A percentile compares a stretch with the other conserved stretches of the same genome.
Conservation (phyloP, 306 rosid genomes). For the Hippophae tibetana region DNA sequence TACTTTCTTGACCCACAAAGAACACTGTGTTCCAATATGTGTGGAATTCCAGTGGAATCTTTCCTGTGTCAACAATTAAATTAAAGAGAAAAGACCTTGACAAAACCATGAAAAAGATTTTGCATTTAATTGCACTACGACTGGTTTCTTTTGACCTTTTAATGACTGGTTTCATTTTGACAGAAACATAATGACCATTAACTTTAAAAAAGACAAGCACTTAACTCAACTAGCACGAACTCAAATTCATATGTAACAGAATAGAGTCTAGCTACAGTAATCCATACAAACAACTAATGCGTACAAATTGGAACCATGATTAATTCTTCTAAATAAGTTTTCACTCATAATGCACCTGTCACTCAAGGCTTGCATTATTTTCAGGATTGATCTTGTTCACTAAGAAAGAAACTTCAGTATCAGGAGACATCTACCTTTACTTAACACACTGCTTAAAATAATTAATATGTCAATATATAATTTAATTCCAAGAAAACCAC, state of each 20-base stretch:
- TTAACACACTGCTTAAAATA: background rate
- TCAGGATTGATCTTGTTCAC: background rate
- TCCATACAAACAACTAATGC: background rate
- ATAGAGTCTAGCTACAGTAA: background rate
- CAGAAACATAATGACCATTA: background rate
- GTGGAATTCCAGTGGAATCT: conserved; percentile 96
- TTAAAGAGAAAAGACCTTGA: conserved; percentile 1
- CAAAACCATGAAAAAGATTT: background rate
- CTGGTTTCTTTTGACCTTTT: no score
- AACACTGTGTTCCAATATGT: conserved; percentile 94
- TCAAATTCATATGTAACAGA: background rate
- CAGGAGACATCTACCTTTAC: background rate
- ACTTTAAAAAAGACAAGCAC: background rate
- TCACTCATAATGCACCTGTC: background rate
- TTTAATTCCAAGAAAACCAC: no score
- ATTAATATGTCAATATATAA: background rate
- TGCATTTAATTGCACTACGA: no score
- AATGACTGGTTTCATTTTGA: background rate
- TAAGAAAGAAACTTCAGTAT: background rate
- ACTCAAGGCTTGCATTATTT: background rate
- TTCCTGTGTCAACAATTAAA: conserved; percentile 37
- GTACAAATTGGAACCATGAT: background rate
- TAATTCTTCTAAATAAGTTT: background rate
- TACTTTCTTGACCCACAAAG: conserved; percentile 91
- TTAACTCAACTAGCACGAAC: background rate